Evolutionary conservation across 192 early-diverging fungal genomes (phyloP).

Genomic region (Rhizophagus prolifer): DNA sequence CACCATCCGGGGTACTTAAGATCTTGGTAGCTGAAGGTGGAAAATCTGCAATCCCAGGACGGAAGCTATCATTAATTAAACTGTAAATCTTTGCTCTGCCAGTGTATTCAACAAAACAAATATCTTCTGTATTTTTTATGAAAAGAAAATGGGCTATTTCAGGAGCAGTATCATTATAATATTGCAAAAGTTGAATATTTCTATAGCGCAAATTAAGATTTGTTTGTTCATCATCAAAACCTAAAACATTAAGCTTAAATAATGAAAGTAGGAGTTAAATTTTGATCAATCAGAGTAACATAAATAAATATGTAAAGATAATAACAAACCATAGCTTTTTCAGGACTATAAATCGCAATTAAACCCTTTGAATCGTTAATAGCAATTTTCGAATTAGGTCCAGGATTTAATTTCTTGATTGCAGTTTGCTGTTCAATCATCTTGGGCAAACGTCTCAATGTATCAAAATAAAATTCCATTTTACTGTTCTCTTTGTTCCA

Average conservation of each 20-base stretch:
- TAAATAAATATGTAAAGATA: not conserved
- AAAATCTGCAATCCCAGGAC: constrained; percentile 15
- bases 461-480: constrained; percentile 23
- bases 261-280: not conserved
- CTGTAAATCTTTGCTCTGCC: constrained; percentile 18
- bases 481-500: not conserved
- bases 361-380: constrained; percentile 28
- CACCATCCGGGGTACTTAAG: constrained; percentile 20
- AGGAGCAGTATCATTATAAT: constrained; percentile 24
- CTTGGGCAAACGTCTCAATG: not conserved
- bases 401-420: constrained; percentile 3
- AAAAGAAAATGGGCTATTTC: constrained; percentile 26
- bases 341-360: constrained; percentile 23
- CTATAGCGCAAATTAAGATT: constrained; percentile 19
- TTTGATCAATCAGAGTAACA: not conserved
- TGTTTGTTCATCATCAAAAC: constrained; percentile 20
- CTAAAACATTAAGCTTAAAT: constrained; percentile 22
- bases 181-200: constrained; percentile 28
- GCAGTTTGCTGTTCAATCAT: not conserved
- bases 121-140: constrained; percentile 25
- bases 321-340: constrained; percentile 11
- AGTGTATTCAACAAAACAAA: constrained; percentile 24
- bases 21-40: constrained; percentile 3
- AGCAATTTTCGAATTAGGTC: constrained; percentile 3
- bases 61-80: constrained; percentile 21